phyloP scores from a whole-genome alignment of 192 early-diverging fungal genomes.

The Blastocladiella britannica region DNA sequence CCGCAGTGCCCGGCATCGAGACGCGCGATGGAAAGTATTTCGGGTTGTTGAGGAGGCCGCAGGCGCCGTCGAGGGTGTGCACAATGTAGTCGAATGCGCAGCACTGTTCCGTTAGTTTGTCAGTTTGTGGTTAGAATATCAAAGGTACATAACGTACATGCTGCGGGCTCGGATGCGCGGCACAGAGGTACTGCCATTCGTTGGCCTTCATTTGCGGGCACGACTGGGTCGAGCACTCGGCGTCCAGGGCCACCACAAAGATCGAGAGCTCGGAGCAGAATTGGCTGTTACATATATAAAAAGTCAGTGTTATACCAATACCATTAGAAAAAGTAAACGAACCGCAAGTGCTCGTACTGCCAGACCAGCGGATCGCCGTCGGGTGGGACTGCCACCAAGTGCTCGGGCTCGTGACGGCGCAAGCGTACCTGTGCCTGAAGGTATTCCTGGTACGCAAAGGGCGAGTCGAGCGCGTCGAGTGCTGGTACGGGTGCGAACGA shows the following conservation, averaged over 20 bases:
- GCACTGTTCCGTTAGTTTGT: slow-evolving; percentile 28
- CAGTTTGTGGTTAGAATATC: background rate
- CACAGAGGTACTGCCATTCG: slow-evolving; percentile 81
- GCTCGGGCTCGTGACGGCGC: slow-evolving; percentile 37
- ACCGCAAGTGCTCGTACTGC: slow-evolving; percentile 83
- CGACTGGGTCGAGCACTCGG: slow-evolving; percentile 48
- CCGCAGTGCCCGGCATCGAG: slow-evolving; percentile 36
- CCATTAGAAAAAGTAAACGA: background rate
- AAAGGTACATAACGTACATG: slow-evolving; percentile 22
- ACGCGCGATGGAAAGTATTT: slow-evolving; percentile 58
- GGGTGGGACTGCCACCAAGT: slow-evolving; percentile 35
- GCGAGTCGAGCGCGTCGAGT: slow-evolving; percentile 42
- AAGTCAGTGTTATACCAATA: background rate
- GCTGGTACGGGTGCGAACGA: slow-evolving; percentile 5
- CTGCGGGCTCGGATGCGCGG: slow-evolving; percentile 57
- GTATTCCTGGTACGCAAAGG: slow-evolving; percentile 56
- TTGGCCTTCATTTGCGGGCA: slow-evolving; percentile 89
- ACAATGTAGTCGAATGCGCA: slow-evolving; percentile 78
- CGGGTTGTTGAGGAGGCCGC: slow-evolving; percentile 48
- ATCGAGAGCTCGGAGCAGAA: slow-evolving; percentile 65
- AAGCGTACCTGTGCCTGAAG: slow-evolving; percentile 49
- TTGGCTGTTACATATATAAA: slow-evolving; percentile 29
- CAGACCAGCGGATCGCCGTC: slow-evolving; percentile 42
- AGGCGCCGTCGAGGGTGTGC: slow-evolving; percentile 82
- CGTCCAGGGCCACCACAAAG: slow-evolving; percentile 44